Base-by-base conservation (phyloP, 2,329 filamentous ascomycete genomes). In the Xylariomycetidae sp. region DNA sequence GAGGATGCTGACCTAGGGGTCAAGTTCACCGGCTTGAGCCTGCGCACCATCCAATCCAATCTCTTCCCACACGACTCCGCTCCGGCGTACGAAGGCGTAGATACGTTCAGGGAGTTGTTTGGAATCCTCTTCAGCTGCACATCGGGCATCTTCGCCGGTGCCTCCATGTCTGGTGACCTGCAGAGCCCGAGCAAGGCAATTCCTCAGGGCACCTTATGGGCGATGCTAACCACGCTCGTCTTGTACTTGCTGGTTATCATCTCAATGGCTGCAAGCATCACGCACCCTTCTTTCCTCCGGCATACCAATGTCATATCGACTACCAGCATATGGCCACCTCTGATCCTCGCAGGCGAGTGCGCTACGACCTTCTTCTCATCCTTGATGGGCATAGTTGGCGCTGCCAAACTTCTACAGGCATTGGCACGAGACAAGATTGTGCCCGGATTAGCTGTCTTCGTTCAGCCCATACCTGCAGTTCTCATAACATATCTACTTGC, bases 151-250 rank as follows among this genome's bases (percentile, higher is more conserved):
- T 74, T 76, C 54, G 71, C 77, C 38, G 88, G 88, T 13, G 87
- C 87, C 6, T 90, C 85, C 47, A 93, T 94, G 87, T 93, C 86
- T 6, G 87, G 87, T 13, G 86, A 94, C 53, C 60, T 94, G 31
- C 82, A 75, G 41, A 81, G 87, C 42, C 87, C 87, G 0, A 90
- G 85, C 66, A 85, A 80, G 56, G 76, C 85, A 1, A 94, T 94
- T 33, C 87, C 87, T 0, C 81, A 76, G 41, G 87, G 87, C n/a
- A 93, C 87, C 0, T 61, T 93, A 1, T 84, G 78, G 60, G 85
- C 85, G 3, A 76, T 90, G 54, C 63, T 75, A 9, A 72, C 87
- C 16, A 94, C 87, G 0, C 85, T 93, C 46, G 54, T 82, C 34
- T 69, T 82, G 5, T 94, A 94, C 54, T 64, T 84, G 6, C 48